Base-by-base conservation (phyloP, 2,329 filamentous ascomycete species). In the Rutstroemia sydowiana region DNA sequence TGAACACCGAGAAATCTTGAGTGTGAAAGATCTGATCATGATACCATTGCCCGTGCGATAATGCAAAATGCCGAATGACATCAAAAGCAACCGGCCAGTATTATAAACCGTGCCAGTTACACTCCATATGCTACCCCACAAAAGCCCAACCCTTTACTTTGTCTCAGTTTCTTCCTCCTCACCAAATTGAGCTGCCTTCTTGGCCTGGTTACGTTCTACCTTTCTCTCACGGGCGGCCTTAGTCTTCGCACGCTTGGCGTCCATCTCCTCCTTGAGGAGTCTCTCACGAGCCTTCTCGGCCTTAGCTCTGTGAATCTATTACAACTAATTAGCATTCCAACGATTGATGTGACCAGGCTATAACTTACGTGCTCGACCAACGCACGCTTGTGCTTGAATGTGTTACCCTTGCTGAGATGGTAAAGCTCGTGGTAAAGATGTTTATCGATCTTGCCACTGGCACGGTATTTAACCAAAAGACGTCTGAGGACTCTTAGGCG, bases 361-460 rank as follows among this genome's bases (percentile, higher is more conserved):
- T 51, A 69, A 89, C 93, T 72, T 95, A 98, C 93, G 82, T 98
- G 93, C 85, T 98, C 93, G 74, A 98, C 90, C 69, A 98, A 86
- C 71, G 91, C 93, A 78, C 93, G 87, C 91, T 97, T 98, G 89
- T 98, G 93, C 91, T 98, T 98, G 88, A 98, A 98, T 75, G 93
- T 92, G 87, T 98, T 98, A 95, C 93, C 95, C 91, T 98, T 98
- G 86, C 88, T 93, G 74, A 95, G 81, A 78, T 96, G 93, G 85
- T 98, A 98, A 66, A 98, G 89, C 81, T 97, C 91, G 85, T 98
- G 93, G 85, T 98, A 98, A 60, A 98, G 90, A 84, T 98, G 93
- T 87, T 98, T 98, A 82, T 98, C 93, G 75, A 98, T 98, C 88
- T 98, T 98, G 77, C 95, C 95, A 71, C 87, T 88, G 75, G 92